A percentile compares a stretch with the other conserved stretches of the same genome.
Evolutionary conservation across 306 rosid species (phyloP).

Genomic region (Vachellia collinsii): DNA sequence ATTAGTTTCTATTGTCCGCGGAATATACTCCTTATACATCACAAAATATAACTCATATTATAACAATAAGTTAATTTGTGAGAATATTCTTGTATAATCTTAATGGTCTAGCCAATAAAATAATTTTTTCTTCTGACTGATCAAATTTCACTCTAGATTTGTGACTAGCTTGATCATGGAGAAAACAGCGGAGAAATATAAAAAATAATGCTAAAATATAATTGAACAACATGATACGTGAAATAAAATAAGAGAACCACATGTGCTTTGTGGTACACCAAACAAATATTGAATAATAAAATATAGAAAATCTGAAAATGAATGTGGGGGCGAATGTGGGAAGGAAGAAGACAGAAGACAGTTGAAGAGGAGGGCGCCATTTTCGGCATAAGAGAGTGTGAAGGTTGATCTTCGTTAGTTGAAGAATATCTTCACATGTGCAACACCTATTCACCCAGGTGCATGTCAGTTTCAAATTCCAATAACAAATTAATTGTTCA

Average conservation of each 20-base stretch:
- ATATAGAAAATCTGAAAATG: neutral
- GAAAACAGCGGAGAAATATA: neutral
- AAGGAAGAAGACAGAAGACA: neutral
- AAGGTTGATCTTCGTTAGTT: neutral
- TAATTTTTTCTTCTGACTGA: neutral
- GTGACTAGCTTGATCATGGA: neutral
- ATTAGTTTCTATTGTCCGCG: neutral
- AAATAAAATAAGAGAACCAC: neutral
- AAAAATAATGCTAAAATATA: neutral
- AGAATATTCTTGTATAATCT: neutral
- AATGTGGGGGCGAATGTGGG: neutral
- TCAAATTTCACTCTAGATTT: neutral
- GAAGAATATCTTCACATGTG: conserved; percentile 9
- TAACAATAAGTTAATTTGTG: neutral
- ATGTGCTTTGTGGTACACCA: neutral
- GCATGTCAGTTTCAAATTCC: conserved; percentile 5
- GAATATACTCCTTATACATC: neutral
- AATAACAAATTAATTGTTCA: neutral
- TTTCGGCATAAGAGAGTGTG: neutral
- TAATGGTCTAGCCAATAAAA: neutral
- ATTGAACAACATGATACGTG: neutral
- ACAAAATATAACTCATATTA: neutral
- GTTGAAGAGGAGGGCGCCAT: conserved; percentile 7
- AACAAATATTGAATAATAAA: neutral
- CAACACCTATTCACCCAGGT: neutral